phyloP scores from a whole-genome alignment of 192 early-diverging fungal species.

The Haplosporangium gracile region DNA sequence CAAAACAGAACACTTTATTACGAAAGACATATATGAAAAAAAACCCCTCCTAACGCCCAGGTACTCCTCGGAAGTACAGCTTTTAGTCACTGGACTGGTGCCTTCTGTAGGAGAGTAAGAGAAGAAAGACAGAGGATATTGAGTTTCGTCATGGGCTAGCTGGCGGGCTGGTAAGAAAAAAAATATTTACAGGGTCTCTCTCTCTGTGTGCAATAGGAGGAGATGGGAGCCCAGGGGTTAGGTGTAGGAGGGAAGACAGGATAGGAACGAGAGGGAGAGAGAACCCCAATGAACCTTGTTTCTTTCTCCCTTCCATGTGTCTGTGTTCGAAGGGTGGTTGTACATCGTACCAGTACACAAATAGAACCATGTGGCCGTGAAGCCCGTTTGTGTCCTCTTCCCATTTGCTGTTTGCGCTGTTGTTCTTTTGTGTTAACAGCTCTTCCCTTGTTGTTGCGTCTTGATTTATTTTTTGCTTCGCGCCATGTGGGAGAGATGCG shows the following conservation, averaged over 20 bases:
- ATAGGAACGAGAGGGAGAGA: not conserved
- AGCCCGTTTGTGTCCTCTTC: slow-evolving; percentile 6
- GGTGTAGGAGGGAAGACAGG: not conserved
- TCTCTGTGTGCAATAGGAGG: not conserved
- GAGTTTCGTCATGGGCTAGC: slow-evolving; percentile 3
- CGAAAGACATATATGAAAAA: not conserved
- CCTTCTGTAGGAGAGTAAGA: not conserved
- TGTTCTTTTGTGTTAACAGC: not conserved
- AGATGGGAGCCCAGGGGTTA: not conserved
- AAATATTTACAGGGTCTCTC: not conserved
- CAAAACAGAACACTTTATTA: not conserved
- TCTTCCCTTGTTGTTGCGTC: too few species aligned
- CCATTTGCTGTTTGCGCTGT: not conserved
- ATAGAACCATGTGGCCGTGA: slow-evolving; percentile 4
- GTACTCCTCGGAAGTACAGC: not conserved
- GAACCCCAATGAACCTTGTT: slow-evolving; percentile 9
- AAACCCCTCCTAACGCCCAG: not conserved
- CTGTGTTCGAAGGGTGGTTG: not conserved
- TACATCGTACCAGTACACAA: not conserved
- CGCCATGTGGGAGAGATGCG: slow-evolving; percentile 1
- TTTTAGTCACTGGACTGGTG: not conserved
- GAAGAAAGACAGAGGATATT: not conserved
- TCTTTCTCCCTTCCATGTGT: not conserved
- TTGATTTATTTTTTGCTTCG: not conserved
- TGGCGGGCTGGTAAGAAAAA: not conserved